Evolutionary conservation across 2,329 filamentous ascomycete species (phyloP).

Genomic region (Clonostachys rhizophaga): DNA sequence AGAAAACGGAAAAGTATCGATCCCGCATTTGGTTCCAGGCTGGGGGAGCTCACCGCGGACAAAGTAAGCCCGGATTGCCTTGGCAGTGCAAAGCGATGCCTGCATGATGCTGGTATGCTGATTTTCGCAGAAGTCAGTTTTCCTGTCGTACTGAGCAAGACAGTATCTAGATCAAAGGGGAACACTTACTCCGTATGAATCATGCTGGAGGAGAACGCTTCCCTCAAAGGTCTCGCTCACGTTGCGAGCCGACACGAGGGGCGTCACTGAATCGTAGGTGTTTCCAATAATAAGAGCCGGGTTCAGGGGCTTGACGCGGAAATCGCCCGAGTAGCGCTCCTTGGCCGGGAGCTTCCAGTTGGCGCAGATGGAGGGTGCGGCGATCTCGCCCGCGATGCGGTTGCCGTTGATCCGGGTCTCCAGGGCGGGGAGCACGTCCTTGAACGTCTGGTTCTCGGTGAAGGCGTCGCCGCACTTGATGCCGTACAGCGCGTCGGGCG

Average conservation of each 20-base stretch:
- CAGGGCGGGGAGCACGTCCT: slow-evolving; percentile 3
- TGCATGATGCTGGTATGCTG: slow-evolving; percentile 8
- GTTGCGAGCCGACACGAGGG: slow-evolving; percentile 26
- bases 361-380: background rate
- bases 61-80: slow-evolving; percentile 8
- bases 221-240: slow-evolving; percentile 27
- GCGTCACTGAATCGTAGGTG: slow-evolving; percentile 32
- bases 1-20: slow-evolving; percentile 5
- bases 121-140: background rate
- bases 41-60: slow-evolving; percentile 7
- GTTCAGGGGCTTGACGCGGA: slow-evolving; percentile 19
- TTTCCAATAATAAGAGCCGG: slow-evolving; percentile 33
- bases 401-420: background rate
- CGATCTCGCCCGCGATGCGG: background rate
- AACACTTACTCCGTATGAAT: slow-evolving; percentile 34
- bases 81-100: slow-evolving; percentile 7
- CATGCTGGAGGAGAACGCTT: slow-evolving; percentile 33
- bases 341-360: slow-evolving; percentile 4
- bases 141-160: background rate
- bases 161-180: background rate
- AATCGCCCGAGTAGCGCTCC: slow-evolving; percentile 9
- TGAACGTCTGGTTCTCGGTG: background rate
- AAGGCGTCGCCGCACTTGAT: slow-evolving; percentile 11
- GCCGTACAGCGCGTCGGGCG: slow-evolving; percentile 2
- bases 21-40: slow-evolving; percentile 6